These are phyloP conservation scores for Botrytis byssoidea DNA, from an alignment of 2,329 filamentous ascomycete species.

Conservation along the genomic window DNA sequence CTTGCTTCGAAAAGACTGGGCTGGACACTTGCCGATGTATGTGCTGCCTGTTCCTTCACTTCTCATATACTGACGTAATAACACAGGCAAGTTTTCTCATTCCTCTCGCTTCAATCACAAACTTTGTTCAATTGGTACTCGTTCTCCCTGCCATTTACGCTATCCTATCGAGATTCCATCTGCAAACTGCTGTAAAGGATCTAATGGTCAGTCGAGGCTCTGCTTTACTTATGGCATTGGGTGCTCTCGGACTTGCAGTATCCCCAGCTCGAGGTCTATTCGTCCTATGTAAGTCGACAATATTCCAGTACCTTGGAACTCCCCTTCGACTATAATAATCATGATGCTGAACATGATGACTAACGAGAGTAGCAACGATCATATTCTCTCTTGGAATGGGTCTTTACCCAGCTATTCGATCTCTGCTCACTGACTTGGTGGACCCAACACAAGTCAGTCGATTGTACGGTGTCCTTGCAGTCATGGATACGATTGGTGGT, in stretches of 20 bases:
- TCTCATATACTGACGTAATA: conserved; percentile 13
- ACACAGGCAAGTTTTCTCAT: conserved; percentile 26
- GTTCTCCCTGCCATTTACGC: conserved; percentile 25
- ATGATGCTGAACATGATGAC: background rate
- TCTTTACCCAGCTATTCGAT: conserved; percentile 46
- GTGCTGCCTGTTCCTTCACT: background rate
- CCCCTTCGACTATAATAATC: no score
- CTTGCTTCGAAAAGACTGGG: conserved; percentile 47
- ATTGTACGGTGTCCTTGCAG: conserved; percentile 52
- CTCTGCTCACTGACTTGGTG: conserved; percentile 53
- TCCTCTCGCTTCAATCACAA: conserved; percentile 23
- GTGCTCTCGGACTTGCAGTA: conserved; percentile 22
- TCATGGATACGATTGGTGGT: conserved; percentile 50
- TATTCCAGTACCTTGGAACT: no score
- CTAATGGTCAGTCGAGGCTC: conserved; percentile 36
- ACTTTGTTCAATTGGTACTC: conserved; percentile 25
- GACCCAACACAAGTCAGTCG: conserved; percentile 54
- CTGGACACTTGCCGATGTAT: conserved; percentile 48
- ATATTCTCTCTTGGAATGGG: conserved; percentile 49
- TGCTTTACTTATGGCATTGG: conserved; percentile 23
- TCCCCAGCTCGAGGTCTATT: conserved; percentile 17
- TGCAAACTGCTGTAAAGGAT: conserved; percentile 23
- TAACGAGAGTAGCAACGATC: conserved; percentile 41
- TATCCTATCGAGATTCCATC: conserved; percentile 15
- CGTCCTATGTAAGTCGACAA: conserved; percentile 20